phyloP scores from a whole-genome alignment of 2,329 filamentous ascomycete genomes.

The Ascochyta clinopodiicola region DNA sequence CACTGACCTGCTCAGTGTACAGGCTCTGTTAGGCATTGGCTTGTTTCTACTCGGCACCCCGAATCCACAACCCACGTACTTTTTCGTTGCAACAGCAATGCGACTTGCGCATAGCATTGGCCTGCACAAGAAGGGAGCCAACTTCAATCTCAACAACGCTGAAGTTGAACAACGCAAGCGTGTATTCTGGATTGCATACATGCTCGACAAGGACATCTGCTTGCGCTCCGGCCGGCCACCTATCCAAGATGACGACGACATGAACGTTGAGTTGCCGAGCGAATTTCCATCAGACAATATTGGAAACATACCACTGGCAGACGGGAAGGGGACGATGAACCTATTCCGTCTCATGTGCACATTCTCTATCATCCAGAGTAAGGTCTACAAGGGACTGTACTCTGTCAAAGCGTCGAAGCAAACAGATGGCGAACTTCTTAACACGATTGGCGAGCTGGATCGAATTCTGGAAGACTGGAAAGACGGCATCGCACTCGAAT shows the following conservation, averaged over 20 bases:
- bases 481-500: conserved; percentile 91
- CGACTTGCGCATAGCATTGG: conserved; percentile 92
- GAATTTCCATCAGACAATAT: conserved; percentile 91
- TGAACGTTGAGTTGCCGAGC: conserved; percentile 95
- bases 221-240: conserved; percentile 74
- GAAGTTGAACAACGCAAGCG: conserved; percentile 90
- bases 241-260: conserved; percentile 78
- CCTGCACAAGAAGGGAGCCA: conserved; percentile 88
- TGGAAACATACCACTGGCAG: conserved; percentile 88
- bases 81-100: conserved; percentile 89
- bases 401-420: conserved; percentile 91
- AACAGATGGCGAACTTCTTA: conserved; percentile 88
- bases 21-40: conserved; percentile 90
- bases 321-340: conserved; percentile 92
- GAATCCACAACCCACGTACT: conserved; percentile 92
- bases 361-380: conserved; percentile 89
- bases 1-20: conserved; percentile 91
- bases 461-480: conserved; percentile 89
- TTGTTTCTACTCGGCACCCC: conserved; percentile 95
- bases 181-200: conserved; percentile 79
- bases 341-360: conserved; percentile 92
- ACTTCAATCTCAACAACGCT: conserved; percentile 90
- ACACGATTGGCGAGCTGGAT: conserved; percentile 95
- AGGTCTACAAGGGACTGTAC: conserved; percentile 91
- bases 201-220: conserved; percentile 76